Evolutionary conservation across 257 asterid species (phyloP).

Genomic region (Scutellaria minor): DNA sequence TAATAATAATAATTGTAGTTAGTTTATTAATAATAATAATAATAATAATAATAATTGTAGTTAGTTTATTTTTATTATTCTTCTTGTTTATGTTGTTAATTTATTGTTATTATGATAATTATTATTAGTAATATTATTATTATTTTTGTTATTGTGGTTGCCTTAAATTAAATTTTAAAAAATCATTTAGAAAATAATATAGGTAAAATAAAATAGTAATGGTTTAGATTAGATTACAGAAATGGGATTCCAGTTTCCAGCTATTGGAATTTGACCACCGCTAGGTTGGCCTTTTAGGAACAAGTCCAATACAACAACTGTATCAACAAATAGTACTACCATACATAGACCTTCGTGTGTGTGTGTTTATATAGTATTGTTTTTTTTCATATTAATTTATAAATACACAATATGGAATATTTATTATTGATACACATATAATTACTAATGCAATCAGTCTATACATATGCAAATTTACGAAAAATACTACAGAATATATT

Average conservation of each 20-base stretch:
- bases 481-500: too few species aligned
- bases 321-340: slow-evolving; percentile 18
- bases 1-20: too few species aligned
- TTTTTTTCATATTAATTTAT: background rate
- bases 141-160: too few species aligned
- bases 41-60: too few species aligned
- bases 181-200: slow-evolving; percentile 2
- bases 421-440: background rate
- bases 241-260: slow-evolving; percentile 48
- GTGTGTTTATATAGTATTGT: background rate
- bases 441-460: background rate
- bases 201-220: background rate
- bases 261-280: slow-evolving; percentile 51
- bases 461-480: background rate
- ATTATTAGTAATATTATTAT: too few species aligned
- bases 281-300: slow-evolving; percentile 38
- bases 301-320: slow-evolving; percentile 38
- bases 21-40: too few species aligned
- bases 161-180: background rate
- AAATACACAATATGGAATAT: background rate
- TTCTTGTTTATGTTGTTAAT: too few species aligned
- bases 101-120: too few species aligned
- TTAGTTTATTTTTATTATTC: too few species aligned
- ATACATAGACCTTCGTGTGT: slow-evolving; percentile 6
- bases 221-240: slow-evolving; percentile 4